A percentile compares a stretch with the other conserved stretches of the same genome.
Conservation (phyloP, 257 asterid genomes). For the Jacaranda copaia region DNA sequence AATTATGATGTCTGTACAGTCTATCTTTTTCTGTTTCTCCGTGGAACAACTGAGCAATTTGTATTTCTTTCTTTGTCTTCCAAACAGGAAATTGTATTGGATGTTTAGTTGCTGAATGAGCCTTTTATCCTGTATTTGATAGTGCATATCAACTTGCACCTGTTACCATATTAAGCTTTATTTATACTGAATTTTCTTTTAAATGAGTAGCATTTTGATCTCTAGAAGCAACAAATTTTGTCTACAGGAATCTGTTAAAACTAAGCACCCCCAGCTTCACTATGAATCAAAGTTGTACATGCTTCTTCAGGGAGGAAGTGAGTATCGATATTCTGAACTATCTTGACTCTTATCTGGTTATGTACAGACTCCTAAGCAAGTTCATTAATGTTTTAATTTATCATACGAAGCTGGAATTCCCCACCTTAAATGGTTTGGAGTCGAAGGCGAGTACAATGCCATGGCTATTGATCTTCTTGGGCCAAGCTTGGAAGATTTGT, state of each 20-base stretch:
- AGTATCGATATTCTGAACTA: conserved; percentile 41
- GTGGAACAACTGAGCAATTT: conserved; percentile 15
- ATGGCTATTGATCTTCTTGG: conserved; percentile 99
- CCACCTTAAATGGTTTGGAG: conserved; percentile 97
- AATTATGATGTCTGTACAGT: conserved; percentile 12
- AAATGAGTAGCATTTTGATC: conserved; percentile 28
- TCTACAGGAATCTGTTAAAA: conserved; percentile 85
- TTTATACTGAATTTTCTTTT: conserved; percentile 2
- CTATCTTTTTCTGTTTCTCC: conserved; percentile 15
- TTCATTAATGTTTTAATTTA: conserved; percentile 29
- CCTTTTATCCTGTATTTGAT: background rate
- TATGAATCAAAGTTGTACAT: conserved; percentile 94
- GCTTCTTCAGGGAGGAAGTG: conserved; percentile 99
- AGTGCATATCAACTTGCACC: conserved; percentile 17
- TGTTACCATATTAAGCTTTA: background rate
- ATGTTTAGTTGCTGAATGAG: conserved; percentile 20
- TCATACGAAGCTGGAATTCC: conserved; percentile 87
- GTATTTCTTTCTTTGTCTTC: background rate
- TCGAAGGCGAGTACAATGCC: conserved; percentile 92
- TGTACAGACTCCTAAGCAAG: conserved; percentile 11
- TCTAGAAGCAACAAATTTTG: conserved; percentile 20
- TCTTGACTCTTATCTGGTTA: conserved; percentile 3
- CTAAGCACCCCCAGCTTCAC: conserved; percentile 97
- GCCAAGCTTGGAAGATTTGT: conserved; percentile 95
- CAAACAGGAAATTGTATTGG: conserved; percentile 15